phyloP scores from a whole-genome alignment of 2,329 filamentous ascomycete genomes.

The Pseudocercospora musae region DNA sequence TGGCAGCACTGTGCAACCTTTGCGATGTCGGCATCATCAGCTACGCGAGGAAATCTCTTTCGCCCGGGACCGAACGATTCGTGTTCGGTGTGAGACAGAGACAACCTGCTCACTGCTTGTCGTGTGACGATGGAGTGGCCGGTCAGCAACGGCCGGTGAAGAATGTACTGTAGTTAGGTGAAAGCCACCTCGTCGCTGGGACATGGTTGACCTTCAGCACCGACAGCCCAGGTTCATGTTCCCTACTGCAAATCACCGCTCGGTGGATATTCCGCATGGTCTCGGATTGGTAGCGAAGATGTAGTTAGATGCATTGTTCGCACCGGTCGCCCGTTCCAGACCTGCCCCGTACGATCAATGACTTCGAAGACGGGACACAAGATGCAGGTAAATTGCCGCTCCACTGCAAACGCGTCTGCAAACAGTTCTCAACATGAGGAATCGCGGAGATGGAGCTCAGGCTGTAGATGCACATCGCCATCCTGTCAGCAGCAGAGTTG shows the following conservation, averaged over 20 bases:
- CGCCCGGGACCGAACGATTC: not conserved
- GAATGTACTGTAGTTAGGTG: not conserved
- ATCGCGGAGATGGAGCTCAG: not conserved
- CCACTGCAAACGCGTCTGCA: conserved; percentile 6
- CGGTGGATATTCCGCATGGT: not conserved
- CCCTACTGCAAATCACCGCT: conserved; percentile 10
- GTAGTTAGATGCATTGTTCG: not conserved
- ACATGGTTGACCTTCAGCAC: conserved; percentile 1
- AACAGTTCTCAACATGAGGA: not conserved
- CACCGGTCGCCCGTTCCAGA: not conserved
- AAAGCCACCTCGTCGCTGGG: not conserved
- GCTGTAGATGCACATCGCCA: not conserved
- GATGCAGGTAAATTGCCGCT: conserved; percentile 12
- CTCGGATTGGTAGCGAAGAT: not conserved
- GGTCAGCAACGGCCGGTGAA: conserved; percentile 2
- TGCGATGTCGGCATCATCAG: conserved; percentile 12
- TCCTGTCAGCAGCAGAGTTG: not conserved
- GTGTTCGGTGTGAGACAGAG: conserved; percentile 4
- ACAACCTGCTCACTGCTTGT: conserved; percentile 1
- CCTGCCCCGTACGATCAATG: not conserved
- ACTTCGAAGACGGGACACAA: conserved; percentile 2
- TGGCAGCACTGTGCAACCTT: conserved; percentile 17
- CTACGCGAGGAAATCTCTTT: conserved; percentile 10
- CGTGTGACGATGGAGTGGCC: conserved; percentile 2
- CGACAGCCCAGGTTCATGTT: conserved; percentile 6